Percentiles rank a stretch among this genome's conserved stretches.
Conservation (phyloP, 306 rosid species). For the Prunus campanulata region DNA sequence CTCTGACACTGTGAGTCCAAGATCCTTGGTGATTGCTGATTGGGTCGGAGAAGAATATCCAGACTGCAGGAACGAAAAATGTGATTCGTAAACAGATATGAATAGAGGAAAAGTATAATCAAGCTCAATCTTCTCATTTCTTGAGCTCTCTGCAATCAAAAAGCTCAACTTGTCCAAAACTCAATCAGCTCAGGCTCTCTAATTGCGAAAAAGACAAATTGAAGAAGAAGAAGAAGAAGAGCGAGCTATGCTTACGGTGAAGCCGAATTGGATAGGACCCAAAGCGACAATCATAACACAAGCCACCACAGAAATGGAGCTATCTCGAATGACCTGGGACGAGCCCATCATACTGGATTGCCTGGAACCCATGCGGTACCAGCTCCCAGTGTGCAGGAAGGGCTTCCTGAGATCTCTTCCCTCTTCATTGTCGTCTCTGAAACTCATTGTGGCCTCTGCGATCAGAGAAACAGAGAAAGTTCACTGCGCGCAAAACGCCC, state of each 20-base stretch:
- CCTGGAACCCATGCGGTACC: constrained; percentile 82
- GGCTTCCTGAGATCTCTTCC: constrained; percentile 84
- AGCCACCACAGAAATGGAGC: constrained; percentile 76
- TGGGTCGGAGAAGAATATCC: constrained; percentile 97
- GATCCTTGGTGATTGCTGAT: constrained; percentile 75
- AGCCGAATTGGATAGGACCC: constrained; percentile 97
- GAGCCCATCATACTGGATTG: constrained; percentile 81
- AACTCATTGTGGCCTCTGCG: constrained; percentile 49
- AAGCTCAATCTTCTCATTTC: background rate
- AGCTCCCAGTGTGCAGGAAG: constrained; percentile 87
- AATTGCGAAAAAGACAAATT: background rate
- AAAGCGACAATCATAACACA: constrained; percentile 93
- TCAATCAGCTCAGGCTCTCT: background rate
- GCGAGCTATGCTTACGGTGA: constrained; percentile 58
- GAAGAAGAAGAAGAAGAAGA: background rate
- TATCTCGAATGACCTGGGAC: constrained; percentile 67
- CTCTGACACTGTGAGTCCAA: constrained; percentile 80
- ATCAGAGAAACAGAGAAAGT: constrained; percentile 1
- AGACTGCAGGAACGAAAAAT: constrained; percentile 38
- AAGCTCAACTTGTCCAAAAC: background rate
- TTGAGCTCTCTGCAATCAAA: background rate
- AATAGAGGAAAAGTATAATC: background rate
- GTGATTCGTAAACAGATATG: background rate
- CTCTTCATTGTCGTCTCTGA: constrained; percentile 69
- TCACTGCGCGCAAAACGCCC: constrained; percentile 1